Conservation (phyloP, 768 basidiomycete genomes). For the Lactifluus rugatus region DNA sequence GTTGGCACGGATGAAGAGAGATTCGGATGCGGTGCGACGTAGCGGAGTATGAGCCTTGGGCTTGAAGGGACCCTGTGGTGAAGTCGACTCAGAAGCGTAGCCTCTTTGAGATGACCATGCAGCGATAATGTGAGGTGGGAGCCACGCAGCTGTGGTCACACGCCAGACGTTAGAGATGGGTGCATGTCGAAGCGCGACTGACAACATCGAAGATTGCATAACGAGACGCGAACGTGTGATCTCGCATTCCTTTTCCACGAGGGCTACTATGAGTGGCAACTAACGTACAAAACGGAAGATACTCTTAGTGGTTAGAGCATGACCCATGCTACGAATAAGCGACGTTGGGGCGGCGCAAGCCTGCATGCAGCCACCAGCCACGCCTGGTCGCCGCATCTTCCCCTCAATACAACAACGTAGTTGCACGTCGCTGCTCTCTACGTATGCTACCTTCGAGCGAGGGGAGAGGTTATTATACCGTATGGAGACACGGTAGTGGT, state of each 20-base stretch:
- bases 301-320: too few species aligned
- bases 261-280: not conserved
- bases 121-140: not conserved
- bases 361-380: too few species aligned
- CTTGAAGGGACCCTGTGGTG: slow-evolving; percentile 29
- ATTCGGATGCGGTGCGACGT: slow-evolving; percentile 75
- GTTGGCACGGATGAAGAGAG: slow-evolving; percentile 75
- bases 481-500: not conserved
- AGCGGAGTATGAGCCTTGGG: slow-evolving; percentile 77
- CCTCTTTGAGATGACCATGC: not conserved
- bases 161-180: not conserved
- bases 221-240: not conserved
- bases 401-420: not conserved
- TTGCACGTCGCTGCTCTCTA: not conserved
- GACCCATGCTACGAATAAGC: too few species aligned
- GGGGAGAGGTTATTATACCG: not conserved
- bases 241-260: not conserved
- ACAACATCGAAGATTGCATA: not conserved
- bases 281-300: too few species aligned
- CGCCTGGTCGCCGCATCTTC: too few species aligned
- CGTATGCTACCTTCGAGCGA: slow-evolving; percentile 2
- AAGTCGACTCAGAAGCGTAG: slow-evolving; percentile 5
- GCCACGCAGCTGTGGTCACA: not conserved
- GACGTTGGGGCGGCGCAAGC: too few species aligned
- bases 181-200: not conserved